Percentiles rank a stretch among this genome's conserved stretches.
These are phyloP conservation scores for Candida morakotiae DNA, from an alignment of 805 yeast species.

Conservation along the genomic window DNA sequence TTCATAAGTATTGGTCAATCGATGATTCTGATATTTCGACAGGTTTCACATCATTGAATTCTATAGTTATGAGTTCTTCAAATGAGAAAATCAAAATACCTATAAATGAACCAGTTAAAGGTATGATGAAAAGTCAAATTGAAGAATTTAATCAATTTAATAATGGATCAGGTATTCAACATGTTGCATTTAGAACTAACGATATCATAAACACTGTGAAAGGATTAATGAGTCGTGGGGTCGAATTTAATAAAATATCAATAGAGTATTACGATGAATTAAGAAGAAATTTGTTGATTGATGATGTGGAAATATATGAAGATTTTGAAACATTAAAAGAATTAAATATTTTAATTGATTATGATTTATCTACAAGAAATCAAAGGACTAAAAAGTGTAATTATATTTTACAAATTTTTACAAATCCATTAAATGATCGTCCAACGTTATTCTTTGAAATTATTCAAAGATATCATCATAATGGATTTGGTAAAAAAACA, in stretches of 20 bases:
- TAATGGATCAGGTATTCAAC: slow-evolving; percentile 84
- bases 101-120: slow-evolving; percentile 77
- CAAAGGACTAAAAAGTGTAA: slow-evolving; percentile 36
- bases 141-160: slow-evolving; percentile 76
- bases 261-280: slow-evolving; percentile 52
- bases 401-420: slow-evolving; percentile 77
- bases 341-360: slow-evolving; percentile 68
- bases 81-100: slow-evolving; percentile 73
- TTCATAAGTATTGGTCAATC: slow-evolving; percentile 80
- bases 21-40: slow-evolving; percentile 76
- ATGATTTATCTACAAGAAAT: slow-evolving; percentile 49
- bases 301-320: slow-evolving; percentile 48
- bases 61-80: slow-evolving; percentile 72
- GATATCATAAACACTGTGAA: slow-evolving; percentile 57
- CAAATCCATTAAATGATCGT: slow-evolving; percentile 69
- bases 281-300: slow-evolving; percentile 37
- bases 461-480: slow-evolving; percentile 73
- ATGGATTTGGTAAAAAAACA: slow-evolving; percentile 89
- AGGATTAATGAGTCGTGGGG: slow-evolving; percentile 56
- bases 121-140: slow-evolving; percentile 65
- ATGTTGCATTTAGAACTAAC: slow-evolving; percentile 64
- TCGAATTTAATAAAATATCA: slow-evolving; percentile 64
- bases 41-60: slow-evolving; percentile 61
- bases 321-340: slow-evolving; percentile 44
- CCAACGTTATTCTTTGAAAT: slow-evolving; percentile 82